phyloP scores from a whole-genome alignment of 345 rosid species.

The Nephelium lappaceum region DNA sequence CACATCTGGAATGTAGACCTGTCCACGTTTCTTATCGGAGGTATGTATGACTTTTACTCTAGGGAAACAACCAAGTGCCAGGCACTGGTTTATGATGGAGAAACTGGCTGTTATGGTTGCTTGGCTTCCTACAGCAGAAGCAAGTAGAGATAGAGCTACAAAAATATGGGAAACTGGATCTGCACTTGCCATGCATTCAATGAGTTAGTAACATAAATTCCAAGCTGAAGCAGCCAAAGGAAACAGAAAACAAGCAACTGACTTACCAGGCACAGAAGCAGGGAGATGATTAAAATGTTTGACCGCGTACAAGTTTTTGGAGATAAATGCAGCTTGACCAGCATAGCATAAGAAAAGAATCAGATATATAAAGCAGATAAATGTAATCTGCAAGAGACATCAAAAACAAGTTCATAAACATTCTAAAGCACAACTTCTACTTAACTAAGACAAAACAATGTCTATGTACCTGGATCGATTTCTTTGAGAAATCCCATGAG shows the following conservation, averaged over 20 bases:
- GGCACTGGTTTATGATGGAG: conserved; percentile 69
- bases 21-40: conserved; percentile 53
- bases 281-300: conserved; percentile 46
- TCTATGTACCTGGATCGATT: conserved; percentile 48
- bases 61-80: conserved; percentile 62
- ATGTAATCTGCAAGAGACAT: conserved; percentile 47
- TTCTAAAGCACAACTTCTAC: neutral
- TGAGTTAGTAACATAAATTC: conserved; percentile 15
- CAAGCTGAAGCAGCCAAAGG: neutral
- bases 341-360: conserved; percentile 50
- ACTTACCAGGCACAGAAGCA: conserved; percentile 49
- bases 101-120: conserved; percentile 65
- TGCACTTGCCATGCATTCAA: conserved; percentile 28
- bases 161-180: conserved; percentile 43
- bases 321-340: conserved; percentile 69
- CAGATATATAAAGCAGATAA: conserved; percentile 52
- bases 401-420: neutral
- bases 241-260: neutral
- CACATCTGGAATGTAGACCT: conserved; percentile 62
- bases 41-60: conserved; percentile 64
- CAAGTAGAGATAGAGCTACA: conserved; percentile 46
- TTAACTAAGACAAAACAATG: neutral
- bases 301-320: conserved; percentile 30
- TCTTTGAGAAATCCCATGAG: conserved; percentile 65
- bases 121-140: conserved; percentile 57